These are phyloP conservation scores for Schizophyllum amplum DNA, from an alignment of 1,284 basidiomycete species.

Conservation along the genomic window DNA sequence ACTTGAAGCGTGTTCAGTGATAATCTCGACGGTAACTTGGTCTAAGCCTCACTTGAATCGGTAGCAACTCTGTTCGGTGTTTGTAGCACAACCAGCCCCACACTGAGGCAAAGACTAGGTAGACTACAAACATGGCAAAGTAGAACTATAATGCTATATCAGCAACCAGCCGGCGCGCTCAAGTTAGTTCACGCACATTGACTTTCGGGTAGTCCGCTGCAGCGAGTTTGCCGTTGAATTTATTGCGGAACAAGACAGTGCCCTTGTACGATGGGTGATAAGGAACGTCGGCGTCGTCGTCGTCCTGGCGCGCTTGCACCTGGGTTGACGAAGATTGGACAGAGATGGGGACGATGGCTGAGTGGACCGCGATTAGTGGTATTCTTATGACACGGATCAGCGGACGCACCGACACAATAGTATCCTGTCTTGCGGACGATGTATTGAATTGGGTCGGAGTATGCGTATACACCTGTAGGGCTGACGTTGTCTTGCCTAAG, in stretches of 20 bases:
- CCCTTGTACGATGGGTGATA: constrained; percentile 81
- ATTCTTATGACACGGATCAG: too few relatives aligned
- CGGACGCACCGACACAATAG: constrained; percentile 88
- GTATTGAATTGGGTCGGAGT: constrained; percentile 66
- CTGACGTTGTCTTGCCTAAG: constrained; percentile 30
- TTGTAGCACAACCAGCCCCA: constrained; percentile 87
- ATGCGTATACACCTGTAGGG: constrained; percentile 41
- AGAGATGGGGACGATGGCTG: constrained; percentile 82
- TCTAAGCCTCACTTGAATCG: constrained; percentile 58
- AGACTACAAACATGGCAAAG: constrained; percentile 73
- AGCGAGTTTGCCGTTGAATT: constrained; percentile 83
- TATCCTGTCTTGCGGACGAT: constrained; percentile 85
- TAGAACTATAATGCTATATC: constrained; percentile 57
- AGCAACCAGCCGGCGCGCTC: not conserved
- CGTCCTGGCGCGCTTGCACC: constrained; percentile 10
- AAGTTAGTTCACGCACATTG: constrained; percentile 63
- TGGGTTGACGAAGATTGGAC: constrained; percentile 29
- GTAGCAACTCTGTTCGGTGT: constrained; percentile 77
- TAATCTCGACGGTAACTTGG: not conserved
- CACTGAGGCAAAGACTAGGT: constrained; percentile 54
- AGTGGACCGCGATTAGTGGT: constrained; percentile 7
- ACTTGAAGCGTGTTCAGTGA: constrained; percentile 36
- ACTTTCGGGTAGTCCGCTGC: constrained; percentile 99
- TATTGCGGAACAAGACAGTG: constrained; percentile 80
- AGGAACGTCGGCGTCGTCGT: constrained; percentile 40